Conservation (phyloP, 2,329 filamentous ascomycete genomes). For the Verticillium zaregamsianum region DNA sequence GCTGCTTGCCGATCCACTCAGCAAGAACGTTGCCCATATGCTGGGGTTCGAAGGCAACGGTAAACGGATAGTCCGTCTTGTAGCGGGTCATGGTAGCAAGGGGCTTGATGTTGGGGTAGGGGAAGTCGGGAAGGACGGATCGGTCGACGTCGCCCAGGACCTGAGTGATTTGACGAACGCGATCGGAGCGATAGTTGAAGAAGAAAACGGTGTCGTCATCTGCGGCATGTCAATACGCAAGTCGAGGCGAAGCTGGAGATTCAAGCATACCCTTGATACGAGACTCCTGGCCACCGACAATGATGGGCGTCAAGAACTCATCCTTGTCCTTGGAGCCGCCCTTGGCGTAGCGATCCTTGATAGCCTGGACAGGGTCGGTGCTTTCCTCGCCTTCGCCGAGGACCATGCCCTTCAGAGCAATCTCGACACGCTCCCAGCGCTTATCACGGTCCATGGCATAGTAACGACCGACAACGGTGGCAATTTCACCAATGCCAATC, state of each 20-base stretch:
- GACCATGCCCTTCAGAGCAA: constrained; percentile 83
- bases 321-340: constrained; percentile 70
- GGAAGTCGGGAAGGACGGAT: constrained; percentile 84
- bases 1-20: constrained; percentile 90
- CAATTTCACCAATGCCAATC: constrained; percentile 80
- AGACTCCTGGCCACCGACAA: constrained; percentile 80
- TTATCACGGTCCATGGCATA: constrained; percentile 99
- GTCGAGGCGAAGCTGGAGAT: background rate
- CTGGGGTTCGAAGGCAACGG: constrained; percentile 89
- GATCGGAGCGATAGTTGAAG: constrained; percentile 99
- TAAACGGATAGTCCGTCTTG: constrained; percentile 91
- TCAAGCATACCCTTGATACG: constrained; percentile 69
- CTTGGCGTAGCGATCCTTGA: constrained; percentile 83
- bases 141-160: constrained; percentile 89
- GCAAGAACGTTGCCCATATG: constrained; percentile 97
- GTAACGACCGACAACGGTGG: constrained; percentile 92
- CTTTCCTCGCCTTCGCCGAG: constrained; percentile 82
- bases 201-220: constrained; percentile 96
- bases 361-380: constrained; percentile 77
- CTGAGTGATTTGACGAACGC: constrained; percentile 93
- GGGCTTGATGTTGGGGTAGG: constrained; percentile 81
- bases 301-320: constrained; percentile 97
- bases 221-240: constrained; percentile 28
- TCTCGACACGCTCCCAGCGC: constrained; percentile 92
- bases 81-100: constrained; percentile 98